A percentile compares a stretch with the other conserved stretches of the same genome.
phyloP scores from a whole-genome alignment of 371 early-diverging fungal genomes.

The Actinomortierella ambigua region DNA sequence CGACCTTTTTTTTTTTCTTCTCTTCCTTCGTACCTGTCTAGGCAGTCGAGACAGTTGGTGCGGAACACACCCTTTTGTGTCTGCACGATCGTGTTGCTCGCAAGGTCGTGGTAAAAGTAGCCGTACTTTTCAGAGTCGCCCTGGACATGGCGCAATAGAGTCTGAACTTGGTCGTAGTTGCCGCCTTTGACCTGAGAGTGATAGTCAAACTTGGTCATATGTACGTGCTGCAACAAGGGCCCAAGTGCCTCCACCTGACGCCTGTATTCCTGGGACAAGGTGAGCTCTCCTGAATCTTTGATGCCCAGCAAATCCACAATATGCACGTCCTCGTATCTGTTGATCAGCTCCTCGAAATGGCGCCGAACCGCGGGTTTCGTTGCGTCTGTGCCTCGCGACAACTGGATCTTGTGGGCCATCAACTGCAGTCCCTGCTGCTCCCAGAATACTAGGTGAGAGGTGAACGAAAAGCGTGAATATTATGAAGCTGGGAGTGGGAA shows the following conservation, averaged over 20 bases:
- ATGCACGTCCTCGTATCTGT: conserved; percentile 76
- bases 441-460: conserved; percentile 98
- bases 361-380: conserved; percentile 79
- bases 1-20: too few species aligned
- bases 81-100: conserved; percentile 57
- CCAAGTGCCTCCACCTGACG: conserved; percentile 53
- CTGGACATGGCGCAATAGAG: conserved; percentile 57
- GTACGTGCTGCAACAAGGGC: conserved; percentile 40
- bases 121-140: conserved; percentile 58
- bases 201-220: conserved; percentile 83
- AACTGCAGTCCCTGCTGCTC: conserved; percentile 88
- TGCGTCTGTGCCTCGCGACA: conserved; percentile 71
- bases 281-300: conserved; percentile 72
- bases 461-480: too few species aligned
- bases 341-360: conserved; percentile 80
- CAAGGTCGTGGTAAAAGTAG: conserved; percentile 71
- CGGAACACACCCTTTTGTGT: conserved; percentile 85
- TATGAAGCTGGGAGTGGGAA: too few species aligned
- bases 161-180: conserved; percentile 75
- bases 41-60: conserved; percentile 98
- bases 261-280: conserved; percentile 74
- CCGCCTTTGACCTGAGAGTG: conserved; percentile 81
- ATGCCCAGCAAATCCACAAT: conserved; percentile 85
- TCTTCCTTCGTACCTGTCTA: conserved; percentile 51
- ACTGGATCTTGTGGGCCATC: conserved; percentile 79